Conservation (phyloP, 768 basidiomycete species). For the Auricularia heimuer region DNA sequence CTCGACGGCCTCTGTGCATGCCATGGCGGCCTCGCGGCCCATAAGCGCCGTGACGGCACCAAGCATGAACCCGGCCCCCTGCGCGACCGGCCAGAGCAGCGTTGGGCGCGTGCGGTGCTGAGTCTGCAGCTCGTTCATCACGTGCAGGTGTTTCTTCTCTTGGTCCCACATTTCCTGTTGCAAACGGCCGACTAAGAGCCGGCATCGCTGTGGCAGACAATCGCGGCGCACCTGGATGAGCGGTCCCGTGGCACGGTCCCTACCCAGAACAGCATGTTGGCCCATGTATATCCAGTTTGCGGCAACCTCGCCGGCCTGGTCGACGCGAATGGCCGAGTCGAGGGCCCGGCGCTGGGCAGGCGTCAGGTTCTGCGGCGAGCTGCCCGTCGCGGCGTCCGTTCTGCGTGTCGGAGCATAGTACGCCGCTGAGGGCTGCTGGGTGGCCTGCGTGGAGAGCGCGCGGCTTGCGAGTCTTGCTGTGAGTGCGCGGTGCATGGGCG, state of each 20-base stretch:
- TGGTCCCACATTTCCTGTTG: slow-evolving; percentile 93
- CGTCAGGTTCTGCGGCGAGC: slow-evolving; percentile 45
- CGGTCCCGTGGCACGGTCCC: slow-evolving; percentile 42
- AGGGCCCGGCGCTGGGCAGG: slow-evolving; percentile 38
- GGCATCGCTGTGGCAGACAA: background rate
- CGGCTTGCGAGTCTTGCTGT: background rate
- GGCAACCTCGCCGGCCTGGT: slow-evolving; percentile 92
- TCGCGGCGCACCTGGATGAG: slow-evolving; percentile 59
- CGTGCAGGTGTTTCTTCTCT: slow-evolving; percentile 81
- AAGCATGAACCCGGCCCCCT: slow-evolving; percentile 77
- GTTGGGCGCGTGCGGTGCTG: slow-evolving; percentile 86
- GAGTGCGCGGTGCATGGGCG: background rate
- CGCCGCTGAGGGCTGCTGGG: slow-evolving; percentile 32
- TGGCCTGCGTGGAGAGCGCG: background rate
- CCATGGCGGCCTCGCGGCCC: slow-evolving; percentile 94
- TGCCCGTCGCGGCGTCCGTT: slow-evolving; percentile 4
- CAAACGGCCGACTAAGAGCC: background rate
- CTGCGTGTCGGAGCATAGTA: slow-evolving; percentile 25
- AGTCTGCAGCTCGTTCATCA: slow-evolving; percentile 74
- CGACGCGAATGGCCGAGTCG: slow-evolving; percentile 71
- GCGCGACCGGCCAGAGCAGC: slow-evolving; percentile 71
- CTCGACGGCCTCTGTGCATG: slow-evolving; percentile 95
- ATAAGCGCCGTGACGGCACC: slow-evolving; percentile 79
- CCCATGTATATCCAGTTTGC: slow-evolving; percentile 95
- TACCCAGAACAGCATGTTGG: slow-evolving; percentile 64